A percentile compares a stretch with the other conserved stretches of the same genome.
These are phyloP conservation scores for Fistulifera pelliculosa DNA, from an alignment of 108 stramenopile species.

Conservation along the genomic window DNA sequence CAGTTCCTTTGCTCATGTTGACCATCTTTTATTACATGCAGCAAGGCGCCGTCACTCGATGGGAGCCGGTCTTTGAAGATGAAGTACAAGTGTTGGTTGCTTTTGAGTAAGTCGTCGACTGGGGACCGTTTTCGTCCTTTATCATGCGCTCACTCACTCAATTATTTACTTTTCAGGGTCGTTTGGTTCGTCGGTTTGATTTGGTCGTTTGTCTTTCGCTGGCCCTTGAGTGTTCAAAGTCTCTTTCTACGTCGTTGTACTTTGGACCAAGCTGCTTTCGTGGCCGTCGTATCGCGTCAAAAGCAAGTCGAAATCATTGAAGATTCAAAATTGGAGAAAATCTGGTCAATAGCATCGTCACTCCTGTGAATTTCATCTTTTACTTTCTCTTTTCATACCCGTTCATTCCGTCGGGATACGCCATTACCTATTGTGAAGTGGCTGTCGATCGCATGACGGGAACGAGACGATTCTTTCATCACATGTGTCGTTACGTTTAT, in stretches of 20 bases:
- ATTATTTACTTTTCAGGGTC: slow-evolving; percentile 2
- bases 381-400: neutral
- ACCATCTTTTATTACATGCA: slow-evolving; percentile 2
- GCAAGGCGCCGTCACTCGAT: neutral
- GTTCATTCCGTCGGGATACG: slow-evolving; percentile 9
- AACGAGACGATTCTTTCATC: slow-evolving; percentile 32
- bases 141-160: neutral
- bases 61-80: slow-evolving; percentile 27
- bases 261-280: slow-evolving; percentile 28
- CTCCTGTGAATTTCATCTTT: neutral
- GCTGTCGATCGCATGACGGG: slow-evolving; percentile 25
- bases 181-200: slow-evolving; percentile 25
- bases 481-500: slow-evolving; percentile 34
- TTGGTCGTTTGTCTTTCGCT: slow-evolving; percentile 6
- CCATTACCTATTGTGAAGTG: slow-evolving; percentile 6
- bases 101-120: slow-evolving; percentile 19
- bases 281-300: slow-evolving; percentile 24
- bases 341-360: neutral
- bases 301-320: neutral
- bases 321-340: neutral
- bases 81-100: slow-evolving; percentile 46
- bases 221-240: slow-evolving; percentile 22
- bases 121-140: neutral
- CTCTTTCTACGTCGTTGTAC: slow-evolving; percentile 39
- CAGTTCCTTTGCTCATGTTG: slow-evolving; percentile 5